These are phyloP conservation scores for Auricularia sp. DNA, from an alignment of 768 basidiomycete genomes.

Conservation along the genomic window DNA sequence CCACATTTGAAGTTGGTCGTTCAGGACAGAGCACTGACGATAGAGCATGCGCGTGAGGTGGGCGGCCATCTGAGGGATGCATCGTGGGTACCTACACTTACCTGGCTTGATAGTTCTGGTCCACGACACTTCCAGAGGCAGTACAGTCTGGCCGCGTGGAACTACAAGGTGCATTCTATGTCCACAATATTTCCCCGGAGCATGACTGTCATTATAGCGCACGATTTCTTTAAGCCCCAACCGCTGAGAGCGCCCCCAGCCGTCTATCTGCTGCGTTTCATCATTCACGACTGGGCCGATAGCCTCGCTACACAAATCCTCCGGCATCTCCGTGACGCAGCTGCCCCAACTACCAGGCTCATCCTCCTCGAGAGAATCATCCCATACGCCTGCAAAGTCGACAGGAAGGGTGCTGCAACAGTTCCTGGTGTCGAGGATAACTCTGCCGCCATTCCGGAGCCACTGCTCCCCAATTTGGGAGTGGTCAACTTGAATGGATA, in stretches of 20 bases:
- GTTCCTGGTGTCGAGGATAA: not conserved
- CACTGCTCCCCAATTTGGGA: conserved; percentile 18
- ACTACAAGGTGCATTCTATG: conserved; percentile 4
- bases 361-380: conserved; percentile 10
- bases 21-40: conserved; percentile 22
- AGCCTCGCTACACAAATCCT: conserved; percentile 6
- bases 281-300: conserved; percentile 14
- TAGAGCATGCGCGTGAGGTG: conserved; percentile 16
- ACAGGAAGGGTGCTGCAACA: not conserved
- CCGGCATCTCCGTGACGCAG: conserved; percentile 2
- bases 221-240: conserved; percentile 9
- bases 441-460: conserved; percentile 8
- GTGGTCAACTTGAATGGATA: conserved; percentile 11
- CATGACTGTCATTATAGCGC: conserved; percentile 7
- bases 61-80: not conserved
- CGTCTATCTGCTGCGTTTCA: conserved; percentile 9
- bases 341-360: conserved; percentile 6
- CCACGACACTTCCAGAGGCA: not conserved
- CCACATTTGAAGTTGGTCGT: conserved; percentile 21
- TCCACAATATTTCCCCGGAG: too few species aligned
- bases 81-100: not conserved
- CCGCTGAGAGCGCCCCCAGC: conserved; percentile 8
- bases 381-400: conserved; percentile 8
- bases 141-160: not conserved
- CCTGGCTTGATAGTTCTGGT: not conserved